phyloP scores from a whole-genome alignment of 2,329 filamentous ascomycete species.

The Fusarium mundagurra region DNA sequence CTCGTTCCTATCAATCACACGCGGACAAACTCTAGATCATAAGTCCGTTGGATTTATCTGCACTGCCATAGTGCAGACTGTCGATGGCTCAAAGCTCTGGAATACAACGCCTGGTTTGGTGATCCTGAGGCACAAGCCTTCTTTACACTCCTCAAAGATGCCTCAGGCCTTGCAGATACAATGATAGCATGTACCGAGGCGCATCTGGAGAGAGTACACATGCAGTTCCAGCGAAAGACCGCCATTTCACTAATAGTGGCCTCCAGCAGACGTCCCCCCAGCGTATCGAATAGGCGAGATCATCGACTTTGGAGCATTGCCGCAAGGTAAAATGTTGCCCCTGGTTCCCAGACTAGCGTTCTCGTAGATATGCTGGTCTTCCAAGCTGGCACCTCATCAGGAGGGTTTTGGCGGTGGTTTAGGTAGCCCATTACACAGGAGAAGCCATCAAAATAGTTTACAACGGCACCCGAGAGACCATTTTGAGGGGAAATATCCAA shows the following conservation, averaged over 20 bases:
- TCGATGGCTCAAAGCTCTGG: not conserved
- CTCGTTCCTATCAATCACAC: not conserved
- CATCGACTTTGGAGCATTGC: not conserved
- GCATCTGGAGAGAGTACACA: not conserved
- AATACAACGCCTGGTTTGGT: not conserved
- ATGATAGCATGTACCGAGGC: not conserved
- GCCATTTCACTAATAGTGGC: not conserved
- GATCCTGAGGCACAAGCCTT: not conserved
- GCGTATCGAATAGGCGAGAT: not conserved
- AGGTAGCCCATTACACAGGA: not conserved
- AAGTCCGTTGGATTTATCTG: not conserved
- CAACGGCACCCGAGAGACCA: not conserved
- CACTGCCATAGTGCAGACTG: not conserved
- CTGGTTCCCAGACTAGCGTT: not conserved
- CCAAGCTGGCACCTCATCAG: not conserved
- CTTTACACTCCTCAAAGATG: not conserved
- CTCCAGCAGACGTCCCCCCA: not conserved
- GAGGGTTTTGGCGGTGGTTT: not conserved
- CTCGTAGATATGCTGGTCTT: not conserved
- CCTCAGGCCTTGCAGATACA: not conserved
- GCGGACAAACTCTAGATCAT: not conserved
- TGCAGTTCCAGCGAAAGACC: not conserved
- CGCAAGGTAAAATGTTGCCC: not conserved
- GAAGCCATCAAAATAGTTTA: not conserved
- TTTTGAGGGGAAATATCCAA: not conserved